Evolutionary conservation across 441 rosid species (phyloP).

Genomic region (Kokia cookei): DNA sequence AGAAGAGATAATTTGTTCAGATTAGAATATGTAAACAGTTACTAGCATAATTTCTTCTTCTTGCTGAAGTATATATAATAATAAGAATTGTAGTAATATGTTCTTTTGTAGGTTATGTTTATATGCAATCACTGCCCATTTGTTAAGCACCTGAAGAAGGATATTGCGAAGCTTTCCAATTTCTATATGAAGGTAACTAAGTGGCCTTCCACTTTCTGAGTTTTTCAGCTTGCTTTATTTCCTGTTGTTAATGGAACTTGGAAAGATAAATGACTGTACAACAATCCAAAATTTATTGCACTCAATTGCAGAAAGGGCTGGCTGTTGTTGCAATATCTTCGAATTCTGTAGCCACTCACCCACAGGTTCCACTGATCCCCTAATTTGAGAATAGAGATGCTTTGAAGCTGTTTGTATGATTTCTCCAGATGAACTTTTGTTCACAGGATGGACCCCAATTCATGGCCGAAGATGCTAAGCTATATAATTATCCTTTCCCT

Average conservation of each 20-base stretch:
- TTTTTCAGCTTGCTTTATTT: slow-evolving; percentile 1
- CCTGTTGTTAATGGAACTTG: neutral
- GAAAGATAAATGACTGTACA: neutral
- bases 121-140: slow-evolving; percentile 93
- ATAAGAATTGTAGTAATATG: neutral
- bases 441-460: slow-evolving; percentile 88
- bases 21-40: neutral
- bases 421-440: slow-evolving; percentile 24
- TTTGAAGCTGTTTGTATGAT: slow-evolving; percentile 14
- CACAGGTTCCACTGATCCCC: slow-evolving; percentile 53
- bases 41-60: neutral
- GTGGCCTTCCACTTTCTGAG: slow-evolving; percentile 1
- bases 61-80: neutral
- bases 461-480: slow-evolving; percentile 84
- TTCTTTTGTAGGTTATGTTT: slow-evolving; percentile 64
- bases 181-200: slow-evolving; percentile 64
- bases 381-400: slow-evolving; percentile 22
- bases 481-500: slow-evolving; percentile 69
- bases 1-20: neutral
- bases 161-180: slow-evolving; percentile 65
- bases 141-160: slow-evolving; percentile 86
- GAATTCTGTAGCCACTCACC: slow-evolving; percentile 71
- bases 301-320: slow-evolving; percentile 68
- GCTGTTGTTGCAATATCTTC: slow-evolving; percentile 91
- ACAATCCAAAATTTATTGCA: neutral